Conservation (phyloP, 75 land plant genomes). For the Cunninghamia lanceolata region DNA sequence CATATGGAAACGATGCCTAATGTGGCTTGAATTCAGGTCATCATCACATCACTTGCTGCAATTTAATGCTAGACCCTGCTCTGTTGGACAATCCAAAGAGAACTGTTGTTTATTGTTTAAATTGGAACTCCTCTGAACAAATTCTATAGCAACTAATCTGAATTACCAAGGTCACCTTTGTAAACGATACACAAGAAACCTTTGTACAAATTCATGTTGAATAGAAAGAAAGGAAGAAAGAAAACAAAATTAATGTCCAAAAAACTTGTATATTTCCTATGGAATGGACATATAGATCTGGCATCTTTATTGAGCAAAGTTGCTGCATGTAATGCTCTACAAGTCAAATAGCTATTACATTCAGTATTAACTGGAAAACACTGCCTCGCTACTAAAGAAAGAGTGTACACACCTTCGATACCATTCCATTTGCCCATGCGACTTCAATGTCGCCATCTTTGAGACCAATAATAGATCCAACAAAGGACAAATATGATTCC, state of each 20-base stretch:
- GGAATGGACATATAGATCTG: neutral
- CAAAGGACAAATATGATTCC: slow-evolving; percentile 72
- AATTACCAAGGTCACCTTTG: neutral
- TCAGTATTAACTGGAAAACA: neutral
- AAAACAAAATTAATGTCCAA: neutral
- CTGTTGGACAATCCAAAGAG: neutral
- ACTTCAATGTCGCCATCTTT: slow-evolving; percentile 94
- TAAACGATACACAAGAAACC: neutral
- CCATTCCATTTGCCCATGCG: slow-evolving; percentile 92
- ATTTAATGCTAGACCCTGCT: neutral
- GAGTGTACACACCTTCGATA: slow-evolving; percentile 58
- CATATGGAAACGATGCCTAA: neutral
- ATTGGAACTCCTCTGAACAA: neutral
- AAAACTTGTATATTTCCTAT: neutral
- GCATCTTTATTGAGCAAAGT: neutral
- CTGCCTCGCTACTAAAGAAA: neutral
- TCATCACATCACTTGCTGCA: neutral
- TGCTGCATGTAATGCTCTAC: neutral
- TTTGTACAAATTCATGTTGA: neutral
- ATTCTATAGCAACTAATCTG: neutral
- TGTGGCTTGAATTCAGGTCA: neutral
- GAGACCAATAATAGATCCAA: slow-evolving; percentile 85
- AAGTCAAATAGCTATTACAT: neutral
- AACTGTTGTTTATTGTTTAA: neutral
- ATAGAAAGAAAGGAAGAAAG: neutral